Evolutionary conservation across 805 yeast genomes (phyloP), one percentile per base, ranked within the genome.

Genomic region (Candida sonorensis): DNA sequence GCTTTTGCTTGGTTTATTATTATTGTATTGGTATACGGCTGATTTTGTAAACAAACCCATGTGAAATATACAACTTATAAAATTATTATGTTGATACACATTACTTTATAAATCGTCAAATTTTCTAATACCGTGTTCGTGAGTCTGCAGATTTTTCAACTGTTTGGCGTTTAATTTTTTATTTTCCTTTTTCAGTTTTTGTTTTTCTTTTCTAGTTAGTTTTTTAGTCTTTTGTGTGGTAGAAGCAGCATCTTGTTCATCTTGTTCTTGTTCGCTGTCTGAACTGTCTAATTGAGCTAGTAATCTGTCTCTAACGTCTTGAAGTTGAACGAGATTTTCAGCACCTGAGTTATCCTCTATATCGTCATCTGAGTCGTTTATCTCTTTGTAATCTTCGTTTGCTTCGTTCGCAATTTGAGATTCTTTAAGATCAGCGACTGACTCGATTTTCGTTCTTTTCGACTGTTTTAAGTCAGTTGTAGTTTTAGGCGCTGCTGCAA

Each of bases 121-220:
- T 43, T 61, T 72, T 26, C 69, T 62, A 32, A 80, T 78, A 0
- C 85, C 85, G 41, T 77, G 83, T 35, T 72, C 78, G 33, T 70
- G 75, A 20, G 64, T 64, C 28, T 68, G 76, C 36, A 61, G 40
- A 33, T 71, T 72, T 27, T 60, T 56, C 26, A 69, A 42, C 40
- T 71, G 76, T 38, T 71, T 71, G 11, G 68, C 55, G 4, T 64
- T 48, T 31, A 66, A 36, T 18, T 55, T 50, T 24, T 50, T 45
- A 36, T 56, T 57, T 23, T 47, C 46, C 36, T 59, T 57, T 41
- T 64, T 63, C 33, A 59, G 53, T 34, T 57, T 60, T 29, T 51
- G 49, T 17, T 50, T 48, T 23, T 42, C 42, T 30, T 50, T 50
- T 23, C 47, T 39, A 9, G 48, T 30, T 23, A 40, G 33, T 11